Percentiles rank a stretch among this genome's conserved stretches.
phyloP scores from a whole-genome alignment of 2,329 filamentous ascomycete species.

The Diaporthe helianthi region DNA sequence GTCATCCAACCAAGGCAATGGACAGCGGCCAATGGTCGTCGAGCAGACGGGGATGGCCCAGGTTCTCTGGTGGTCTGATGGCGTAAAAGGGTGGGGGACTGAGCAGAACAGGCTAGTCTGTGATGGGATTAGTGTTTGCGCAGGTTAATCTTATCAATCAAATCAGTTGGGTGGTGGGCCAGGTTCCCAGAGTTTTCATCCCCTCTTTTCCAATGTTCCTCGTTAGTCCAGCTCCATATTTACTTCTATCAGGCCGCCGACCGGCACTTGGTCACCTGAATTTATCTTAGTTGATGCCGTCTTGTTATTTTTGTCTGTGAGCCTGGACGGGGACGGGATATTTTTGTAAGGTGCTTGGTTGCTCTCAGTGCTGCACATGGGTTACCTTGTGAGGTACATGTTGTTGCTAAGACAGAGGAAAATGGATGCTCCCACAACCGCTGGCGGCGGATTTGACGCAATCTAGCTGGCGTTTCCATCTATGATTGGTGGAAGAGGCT shows the following conservation, averaged over 20 bases:
- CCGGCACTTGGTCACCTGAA: constrained; percentile 1
- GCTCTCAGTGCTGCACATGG: neutral
- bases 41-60: neutral
- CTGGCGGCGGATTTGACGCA: no score
- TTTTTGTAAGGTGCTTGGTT: neutral
- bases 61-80: neutral
- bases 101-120: neutral
- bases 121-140: constrained; percentile 12
- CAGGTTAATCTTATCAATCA: constrained; percentile 36
- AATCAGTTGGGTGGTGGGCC: constrained; percentile 26
- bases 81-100: constrained; percentile 9
- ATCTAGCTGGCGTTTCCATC: no score
- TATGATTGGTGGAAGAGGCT: neutral
- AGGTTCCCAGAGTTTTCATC: neutral
- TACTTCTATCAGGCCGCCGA: neutral
- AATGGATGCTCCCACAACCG: no score
- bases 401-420: no score
- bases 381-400: neutral
- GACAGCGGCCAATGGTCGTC: constrained; percentile 23
- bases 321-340: neutral
- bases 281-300: neutral
- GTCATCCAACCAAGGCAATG: constrained; percentile 21
- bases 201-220: neutral
- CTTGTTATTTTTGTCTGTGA: neutral
- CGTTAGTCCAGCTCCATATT: neutral